Percentiles rank a stretch among this genome's conserved stretches.
phyloP scores from a whole-genome alignment of 1,139 yeast species.

The Sugiyamaella novakii region DNA sequence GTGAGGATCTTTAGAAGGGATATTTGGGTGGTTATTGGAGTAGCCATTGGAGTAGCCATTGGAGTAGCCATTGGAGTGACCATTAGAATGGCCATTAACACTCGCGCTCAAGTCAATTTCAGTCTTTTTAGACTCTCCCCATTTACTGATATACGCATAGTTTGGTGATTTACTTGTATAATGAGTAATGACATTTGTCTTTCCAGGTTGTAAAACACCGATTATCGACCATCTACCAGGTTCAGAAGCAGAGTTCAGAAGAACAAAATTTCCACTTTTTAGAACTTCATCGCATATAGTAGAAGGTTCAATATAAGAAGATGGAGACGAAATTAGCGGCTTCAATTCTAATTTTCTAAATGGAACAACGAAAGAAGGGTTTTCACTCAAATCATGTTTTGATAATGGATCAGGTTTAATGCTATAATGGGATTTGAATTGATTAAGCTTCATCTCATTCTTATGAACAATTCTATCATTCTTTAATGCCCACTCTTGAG shows the following conservation, averaged over 20 bases:
- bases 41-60: slow-evolving; percentile 1
- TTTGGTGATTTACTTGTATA: slow-evolving; percentile 46
- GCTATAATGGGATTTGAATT: slow-evolving; percentile 27
- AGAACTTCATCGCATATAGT: slow-evolving; percentile 22
- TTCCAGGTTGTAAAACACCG: slow-evolving; percentile 61
- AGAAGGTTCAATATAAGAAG: slow-evolving; percentile 12
- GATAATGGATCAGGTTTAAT: slow-evolving; percentile 32
- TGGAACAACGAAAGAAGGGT: neutral
- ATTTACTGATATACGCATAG: slow-evolving; percentile 39
- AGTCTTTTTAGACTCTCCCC: slow-evolving; percentile 32
- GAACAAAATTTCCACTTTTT: slow-evolving; percentile 47
- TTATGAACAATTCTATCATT: slow-evolving; percentile 17
- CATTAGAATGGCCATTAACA: slow-evolving; percentile 5
- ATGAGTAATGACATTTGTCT: slow-evolving; percentile 66
- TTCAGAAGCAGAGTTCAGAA: slow-evolving; percentile 70
- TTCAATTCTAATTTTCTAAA: neutral
- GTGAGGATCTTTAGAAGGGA: slow-evolving; percentile 27
- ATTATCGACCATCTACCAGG: slow-evolving; percentile 91
- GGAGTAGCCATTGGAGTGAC: neutral
- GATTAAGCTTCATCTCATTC: slow-evolving; percentile 21
- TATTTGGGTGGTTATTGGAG: neutral
- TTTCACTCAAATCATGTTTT: neutral
- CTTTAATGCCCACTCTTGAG: slow-evolving; percentile 39
- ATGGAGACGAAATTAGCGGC: neutral
- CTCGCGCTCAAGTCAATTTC: slow-evolving; percentile 15